These are phyloP conservation scores for Ophiostoma piceae DNA, from an alignment of 2,329 filamentous ascomycete genomes.

Conservation along the genomic window DNA sequence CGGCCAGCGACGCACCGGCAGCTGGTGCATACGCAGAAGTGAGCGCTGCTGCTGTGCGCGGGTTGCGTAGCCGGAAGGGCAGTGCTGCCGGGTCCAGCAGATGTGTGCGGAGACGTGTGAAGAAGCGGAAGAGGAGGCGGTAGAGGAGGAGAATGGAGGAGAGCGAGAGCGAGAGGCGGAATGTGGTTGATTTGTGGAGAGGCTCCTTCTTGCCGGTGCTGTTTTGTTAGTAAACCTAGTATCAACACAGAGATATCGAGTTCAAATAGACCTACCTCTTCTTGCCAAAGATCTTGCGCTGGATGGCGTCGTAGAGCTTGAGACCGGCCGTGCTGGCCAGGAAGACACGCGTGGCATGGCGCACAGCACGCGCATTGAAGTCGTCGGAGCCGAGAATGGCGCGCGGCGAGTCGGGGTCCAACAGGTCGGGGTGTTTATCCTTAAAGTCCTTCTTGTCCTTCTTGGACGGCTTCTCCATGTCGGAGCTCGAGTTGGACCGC, in stretches of 20 bases:
- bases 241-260: background rate
- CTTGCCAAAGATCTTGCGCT: slow-evolving; percentile 43
- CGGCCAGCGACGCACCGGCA: slow-evolving; percentile 82
- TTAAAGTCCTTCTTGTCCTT: slow-evolving; percentile 30
- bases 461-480: slow-evolving; percentile 20
- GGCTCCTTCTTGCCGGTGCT: slow-evolving; percentile 42
- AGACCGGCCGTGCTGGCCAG: slow-evolving; percentile 56
- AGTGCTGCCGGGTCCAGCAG: slow-evolving; percentile 74
- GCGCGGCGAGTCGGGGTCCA: slow-evolving; percentile 21
- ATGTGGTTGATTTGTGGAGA: slow-evolving; percentile 60
- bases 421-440: slow-evolving; percentile 26
- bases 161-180: slow-evolving; percentile 75
- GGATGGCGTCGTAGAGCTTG: slow-evolving; percentile 56
- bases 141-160: slow-evolving; percentile 80
- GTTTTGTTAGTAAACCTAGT: background rate
- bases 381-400: slow-evolving; percentile 47
- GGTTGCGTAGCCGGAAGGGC: slow-evolving; percentile 79
- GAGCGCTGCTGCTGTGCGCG: slow-evolving; percentile 64
- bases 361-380: slow-evolving; percentile 64
- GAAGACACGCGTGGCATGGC: slow-evolving; percentile 68
- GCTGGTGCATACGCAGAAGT: slow-evolving; percentile 82
- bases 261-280: background rate
- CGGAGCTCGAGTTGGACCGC: slow-evolving; percentile 25
- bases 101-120: slow-evolving; percentile 70
- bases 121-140: slow-evolving; percentile 83